phyloP scores from a whole-genome alignment of 202 grass and related monocot species.

The Setaria italica region DNA sequence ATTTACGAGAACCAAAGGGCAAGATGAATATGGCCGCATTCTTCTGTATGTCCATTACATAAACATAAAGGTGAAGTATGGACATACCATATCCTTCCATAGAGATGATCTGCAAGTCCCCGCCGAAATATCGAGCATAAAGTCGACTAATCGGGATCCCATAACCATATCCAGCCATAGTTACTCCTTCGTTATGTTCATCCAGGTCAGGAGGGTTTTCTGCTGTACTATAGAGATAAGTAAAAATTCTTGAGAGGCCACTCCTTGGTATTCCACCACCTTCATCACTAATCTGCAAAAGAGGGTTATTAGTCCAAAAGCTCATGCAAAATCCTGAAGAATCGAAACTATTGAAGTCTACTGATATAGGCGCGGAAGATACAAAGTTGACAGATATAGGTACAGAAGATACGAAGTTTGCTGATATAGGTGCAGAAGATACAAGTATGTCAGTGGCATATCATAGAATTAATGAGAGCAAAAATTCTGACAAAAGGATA shows the following conservation, averaged over 20 bases:
- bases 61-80: constrained; percentile 22
- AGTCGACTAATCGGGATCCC: constrained; percentile 93
- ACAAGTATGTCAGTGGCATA: neutral
- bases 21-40: neutral
- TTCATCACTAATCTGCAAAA: constrained; percentile 91
- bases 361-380: neutral
- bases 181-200: constrained; percentile 71
- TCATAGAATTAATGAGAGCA: neutral
- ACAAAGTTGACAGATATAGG: neutral
- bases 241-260: constrained; percentile 92
- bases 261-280: constrained; percentile 98
- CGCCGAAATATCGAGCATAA: constrained; percentile 97
- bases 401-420: neutral
- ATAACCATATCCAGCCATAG: constrained; percentile 96
- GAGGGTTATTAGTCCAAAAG: constrained; percentile 1
- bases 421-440: neutral
- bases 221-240: constrained; percentile 95
- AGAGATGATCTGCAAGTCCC: constrained; percentile 95
- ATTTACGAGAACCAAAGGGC: constrained; percentile 1
- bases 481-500: constrained; percentile 22
- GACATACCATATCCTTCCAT: constrained; percentile 99
- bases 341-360: neutral
- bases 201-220: constrained; percentile 82
- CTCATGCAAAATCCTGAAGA: neutral
- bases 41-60: neutral